Evolutionary conservation across 148 eudicot species (phyloP), one percentile per base, ranked within the genome.

Genomic region (Vaccinium corymbosum): DNA sequence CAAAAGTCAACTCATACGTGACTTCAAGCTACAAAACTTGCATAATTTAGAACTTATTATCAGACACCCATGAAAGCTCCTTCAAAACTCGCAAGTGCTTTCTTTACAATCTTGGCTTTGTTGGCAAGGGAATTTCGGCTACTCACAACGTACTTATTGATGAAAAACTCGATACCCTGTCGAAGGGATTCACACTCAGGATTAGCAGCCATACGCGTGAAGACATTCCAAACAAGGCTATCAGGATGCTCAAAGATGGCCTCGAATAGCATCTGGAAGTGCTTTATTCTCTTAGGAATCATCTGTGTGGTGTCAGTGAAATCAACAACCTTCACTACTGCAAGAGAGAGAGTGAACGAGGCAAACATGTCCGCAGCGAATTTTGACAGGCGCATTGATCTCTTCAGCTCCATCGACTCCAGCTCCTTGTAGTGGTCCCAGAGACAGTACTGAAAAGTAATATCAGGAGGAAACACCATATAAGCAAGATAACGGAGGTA

Each of bases 361-460:
- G 92, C 85, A 57, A 94, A 62, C 98, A 97, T 97, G 74, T 93
- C 94, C 0, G 94, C 94, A 6, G 87, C 87, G 82, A 97, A 93
- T 85, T 93, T 91, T 0, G 99, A 87, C 49, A 97, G 92, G 85
- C 95, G 94, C 92, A 90, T 92, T 5, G 95, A 97, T 89, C 97
- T 91, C 81, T 87, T 83, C 86, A 93, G 82, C 14, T 91, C 81
- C 95, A 94, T 97, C 5, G 95, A 88, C 84, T 97, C 99, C 83
- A 97, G 75, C 82, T 93, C 95, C 84, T 93, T 93, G 87, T 89
- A 97, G 75, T 94, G 97, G 83, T 97, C 99, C 98, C 98, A 97
- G 25, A 97, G 73, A 85, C 99, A 97, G 85, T 89, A 94, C 99
- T 94, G 94, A 81, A 66, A 75, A 27, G 29, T 70, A 51, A 53